Evolutionary conservation across 1,284 basidiomycete species (phyloP).

Genomic region (Exobasidium cylindrosporum): DNA sequence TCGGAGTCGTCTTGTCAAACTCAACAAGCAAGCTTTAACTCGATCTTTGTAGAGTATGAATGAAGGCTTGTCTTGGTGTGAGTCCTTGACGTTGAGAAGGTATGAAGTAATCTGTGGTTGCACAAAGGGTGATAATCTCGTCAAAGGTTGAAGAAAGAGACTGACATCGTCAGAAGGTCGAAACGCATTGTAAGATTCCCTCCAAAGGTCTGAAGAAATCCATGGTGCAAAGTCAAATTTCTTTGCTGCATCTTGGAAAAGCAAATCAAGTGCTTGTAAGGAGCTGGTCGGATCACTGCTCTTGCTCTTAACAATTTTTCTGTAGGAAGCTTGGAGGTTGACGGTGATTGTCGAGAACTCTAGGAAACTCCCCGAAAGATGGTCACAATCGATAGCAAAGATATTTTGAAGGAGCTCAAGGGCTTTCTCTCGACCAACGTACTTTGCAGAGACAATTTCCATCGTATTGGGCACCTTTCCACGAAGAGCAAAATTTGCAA

Average conservation of each 20-base stretch:
- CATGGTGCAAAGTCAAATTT: neutral
- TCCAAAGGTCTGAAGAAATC: neutral
- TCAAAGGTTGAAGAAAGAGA: slow-evolving; percentile 29
- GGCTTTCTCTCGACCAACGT: slow-evolving; percentile 21
- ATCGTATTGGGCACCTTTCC: slow-evolving; percentile 7
- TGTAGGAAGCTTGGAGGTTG: slow-evolving; percentile 22
- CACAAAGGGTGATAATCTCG: slow-evolving; percentile 24
- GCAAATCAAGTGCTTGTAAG: slow-evolving; percentile 16
- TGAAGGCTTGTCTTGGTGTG: slow-evolving; percentile 4
- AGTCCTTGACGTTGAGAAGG: slow-evolving; percentile 17
- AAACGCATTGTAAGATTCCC: slow-evolving; percentile 6
- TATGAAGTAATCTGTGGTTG: slow-evolving; percentile 32
- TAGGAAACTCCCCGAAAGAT: slow-evolving; percentile 19
- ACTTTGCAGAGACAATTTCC: slow-evolving; percentile 18
- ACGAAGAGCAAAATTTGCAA: slow-evolving; percentile 29
- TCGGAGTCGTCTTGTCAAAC: slow-evolving; percentile 24
- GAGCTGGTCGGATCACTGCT: slow-evolving; percentile 17
- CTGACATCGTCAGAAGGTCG: slow-evolving; percentile 23
- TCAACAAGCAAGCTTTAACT: slow-evolving; percentile 26
- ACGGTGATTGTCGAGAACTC: slow-evolving; percentile 23
- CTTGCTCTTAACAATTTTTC: slow-evolving; percentile 29
- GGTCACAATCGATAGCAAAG: slow-evolving; percentile 28
- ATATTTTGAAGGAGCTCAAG: slow-evolving; percentile 27
- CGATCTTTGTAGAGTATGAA: slow-evolving; percentile 27
- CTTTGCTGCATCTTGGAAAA: slow-evolving; percentile 14